Evolutionary conservation across 2,329 filamentous ascomycete species (phyloP).

Genomic region (Remersonia thermophila): DNA sequence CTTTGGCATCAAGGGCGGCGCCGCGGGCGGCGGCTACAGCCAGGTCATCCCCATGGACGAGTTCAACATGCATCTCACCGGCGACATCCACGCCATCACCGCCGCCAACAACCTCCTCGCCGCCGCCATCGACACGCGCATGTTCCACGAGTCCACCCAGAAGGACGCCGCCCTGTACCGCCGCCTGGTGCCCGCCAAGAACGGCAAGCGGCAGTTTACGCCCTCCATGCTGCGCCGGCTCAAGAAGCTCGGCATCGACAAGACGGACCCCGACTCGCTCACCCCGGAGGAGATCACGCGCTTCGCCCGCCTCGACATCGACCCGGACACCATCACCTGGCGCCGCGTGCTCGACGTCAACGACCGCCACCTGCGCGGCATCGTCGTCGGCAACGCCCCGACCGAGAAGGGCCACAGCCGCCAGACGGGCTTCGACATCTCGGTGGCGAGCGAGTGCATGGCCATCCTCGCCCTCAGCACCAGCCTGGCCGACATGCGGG

Average conservation of each 20-base stretch:
- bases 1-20: slow-evolving; percentile 97
- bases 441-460: slow-evolving; percentile 96
- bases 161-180: slow-evolving; percentile 81
- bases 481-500: slow-evolving; percentile 74
- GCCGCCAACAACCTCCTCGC: slow-evolving; percentile 95
- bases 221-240: slow-evolving; percentile 87
- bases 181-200: slow-evolving; percentile 78
- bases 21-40: slow-evolving; percentile 93
- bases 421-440: slow-evolving; percentile 93
- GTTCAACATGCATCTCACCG: slow-evolving; percentile 95
- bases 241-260: slow-evolving; percentile 91
- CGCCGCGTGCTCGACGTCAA: slow-evolving; percentile 93
- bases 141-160: slow-evolving; percentile 95
- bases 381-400: slow-evolving; percentile 76
- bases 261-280: slow-evolving; percentile 83
- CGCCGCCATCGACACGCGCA: slow-evolving; percentile 91
- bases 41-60: slow-evolving; percentile 99
- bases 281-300: slow-evolving; percentile 77
- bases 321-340: slow-evolving; percentile 96
- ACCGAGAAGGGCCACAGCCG: slow-evolving; percentile 85
- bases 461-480: slow-evolving; percentile 92
- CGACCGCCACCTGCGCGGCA: slow-evolving; percentile 79
- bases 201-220: slow-evolving; percentile 74
- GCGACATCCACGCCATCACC: slow-evolving; percentile 94
- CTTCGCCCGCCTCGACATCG: slow-evolving; percentile 92